Evolutionary conservation across 1,139 yeast species (phyloP), one percentile per base, ranked within the genome.

Genomic region (Pichia sp.): DNA sequence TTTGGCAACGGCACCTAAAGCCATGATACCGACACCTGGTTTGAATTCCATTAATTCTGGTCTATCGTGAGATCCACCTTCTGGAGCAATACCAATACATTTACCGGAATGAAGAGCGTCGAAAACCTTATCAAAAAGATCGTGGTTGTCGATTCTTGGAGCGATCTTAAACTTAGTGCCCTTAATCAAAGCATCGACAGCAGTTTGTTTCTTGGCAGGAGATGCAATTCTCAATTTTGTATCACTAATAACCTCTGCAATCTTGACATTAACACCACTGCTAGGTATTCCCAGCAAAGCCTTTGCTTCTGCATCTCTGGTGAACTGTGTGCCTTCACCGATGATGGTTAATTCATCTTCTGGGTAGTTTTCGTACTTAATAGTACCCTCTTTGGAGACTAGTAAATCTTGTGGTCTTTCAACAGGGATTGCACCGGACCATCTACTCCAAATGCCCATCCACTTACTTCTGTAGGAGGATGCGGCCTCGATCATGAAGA

Each of bases 1-100:
- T 27, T 69, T 62, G 14, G 82, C 82, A 61, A 78, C 77, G 2
- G 91, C 84, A 14, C 93, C 91, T 28, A 85, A 67, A 0, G 91
- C 93, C 93, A 85, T 85, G 15, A 85, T 79, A 0, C 88, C 91
- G 28, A 85, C 90, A 21, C 93, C 93, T 0, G 91, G 89, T 61
- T 85, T 85, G 56, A 85, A 72, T 1, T 91, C 93, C 38, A 84
- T 67, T 45, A 85, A 67, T 47, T 84, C 85, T 1, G 90, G 81
- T 54, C 91, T 73, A 60, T 85, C 93, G 60, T 85, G 93, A n/a
- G 89, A 80, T 0, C 90, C 90, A 43, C 91, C 93, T 67, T 85
- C 93, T 1, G 91, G 90, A 56, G 84, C 85, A 42, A 85, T 82
- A 1, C 87, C 88, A 46, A 85, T 71, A 17, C 80, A 74, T 28